phyloP scores from a whole-genome alignment of 2,329 filamentous ascomycete species.

The Claviceps monticola region DNA sequence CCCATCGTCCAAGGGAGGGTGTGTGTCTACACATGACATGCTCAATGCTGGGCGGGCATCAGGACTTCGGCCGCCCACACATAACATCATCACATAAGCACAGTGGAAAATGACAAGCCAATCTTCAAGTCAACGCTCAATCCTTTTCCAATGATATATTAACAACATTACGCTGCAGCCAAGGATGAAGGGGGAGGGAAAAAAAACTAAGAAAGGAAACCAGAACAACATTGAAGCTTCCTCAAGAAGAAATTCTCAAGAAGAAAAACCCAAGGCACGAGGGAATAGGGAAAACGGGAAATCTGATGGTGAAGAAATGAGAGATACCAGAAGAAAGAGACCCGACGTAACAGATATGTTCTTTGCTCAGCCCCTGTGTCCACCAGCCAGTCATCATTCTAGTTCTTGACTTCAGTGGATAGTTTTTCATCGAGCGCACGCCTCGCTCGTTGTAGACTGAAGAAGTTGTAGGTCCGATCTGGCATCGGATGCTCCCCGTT shows the following conservation, averaged over 20 bases:
- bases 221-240: background rate
- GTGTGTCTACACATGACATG: too few relatives aligned
- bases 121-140: background rate
- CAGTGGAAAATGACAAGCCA: background rate
- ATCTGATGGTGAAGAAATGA: background rate
- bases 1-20: too few relatives aligned
- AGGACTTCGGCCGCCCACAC: too few relatives aligned
- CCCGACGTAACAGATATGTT: background rate
- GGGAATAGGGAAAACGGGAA: slow-evolving; percentile 2
- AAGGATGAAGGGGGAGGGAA: background rate
- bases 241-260: slow-evolving; percentile 2
- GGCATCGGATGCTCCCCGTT: background rate
- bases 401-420: slow-evolving; percentile 5
- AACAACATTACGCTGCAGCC: background rate
- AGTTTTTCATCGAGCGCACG: slow-evolving; percentile 10
- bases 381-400: background rate
- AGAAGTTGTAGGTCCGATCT: background rate
- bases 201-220: background rate
- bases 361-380: background rate
- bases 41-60: too few relatives aligned
- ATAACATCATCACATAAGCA: background rate
- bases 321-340: slow-evolving; percentile 2
- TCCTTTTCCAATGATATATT: background rate
- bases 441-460: background rate
- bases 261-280: slow-evolving; percentile 8